phyloP scores from a whole-genome alignment of 169 alveolate genomes.

The Plasmodium malariae region DNA sequence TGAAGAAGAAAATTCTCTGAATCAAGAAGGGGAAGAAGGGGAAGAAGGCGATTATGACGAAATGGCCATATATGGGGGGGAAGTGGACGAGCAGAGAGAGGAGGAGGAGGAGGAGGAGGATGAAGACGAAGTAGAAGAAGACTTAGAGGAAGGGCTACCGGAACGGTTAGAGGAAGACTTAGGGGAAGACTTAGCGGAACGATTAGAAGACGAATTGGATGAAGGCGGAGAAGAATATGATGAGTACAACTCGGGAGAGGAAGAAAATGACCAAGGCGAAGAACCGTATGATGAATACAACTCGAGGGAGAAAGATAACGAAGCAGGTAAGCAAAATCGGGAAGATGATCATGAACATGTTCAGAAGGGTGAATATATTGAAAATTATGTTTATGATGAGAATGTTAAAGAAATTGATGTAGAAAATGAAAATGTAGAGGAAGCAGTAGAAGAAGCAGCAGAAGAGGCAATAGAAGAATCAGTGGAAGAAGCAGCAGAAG shows the following conservation, averaged over 20 bases:
- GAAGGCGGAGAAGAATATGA: background rate
- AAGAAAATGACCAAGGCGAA: too few relatives aligned
- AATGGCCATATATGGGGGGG: background rate
- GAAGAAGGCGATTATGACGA: background rate
- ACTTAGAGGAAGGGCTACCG: background rate
- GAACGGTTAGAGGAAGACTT: background rate
- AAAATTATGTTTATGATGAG: too few relatives aligned
- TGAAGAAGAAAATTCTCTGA: constrained; percentile 6
- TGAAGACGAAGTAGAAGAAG: constrained; percentile 1
- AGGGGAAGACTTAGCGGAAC: background rate
- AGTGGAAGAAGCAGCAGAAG: background rate
- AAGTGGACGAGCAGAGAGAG: background rate
- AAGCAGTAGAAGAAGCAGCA: background rate
- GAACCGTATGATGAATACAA: too few relatives aligned
- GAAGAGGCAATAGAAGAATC: constrained; percentile 7
- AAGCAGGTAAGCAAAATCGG: too few relatives aligned
- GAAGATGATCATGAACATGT: too few relatives aligned
- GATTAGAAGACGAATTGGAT: background rate
- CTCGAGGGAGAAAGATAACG: too few relatives aligned
- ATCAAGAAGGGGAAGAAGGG: background rate
- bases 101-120: background rate
- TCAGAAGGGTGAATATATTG: too few relatives aligned
- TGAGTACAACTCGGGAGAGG: background rate
- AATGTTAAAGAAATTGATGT: background rate
- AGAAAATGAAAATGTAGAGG: constrained; percentile 8